Base-by-base conservation (phyloP, 495 filamentous ascomycete species). In the Lindgomyces ingoldianus region DNA sequence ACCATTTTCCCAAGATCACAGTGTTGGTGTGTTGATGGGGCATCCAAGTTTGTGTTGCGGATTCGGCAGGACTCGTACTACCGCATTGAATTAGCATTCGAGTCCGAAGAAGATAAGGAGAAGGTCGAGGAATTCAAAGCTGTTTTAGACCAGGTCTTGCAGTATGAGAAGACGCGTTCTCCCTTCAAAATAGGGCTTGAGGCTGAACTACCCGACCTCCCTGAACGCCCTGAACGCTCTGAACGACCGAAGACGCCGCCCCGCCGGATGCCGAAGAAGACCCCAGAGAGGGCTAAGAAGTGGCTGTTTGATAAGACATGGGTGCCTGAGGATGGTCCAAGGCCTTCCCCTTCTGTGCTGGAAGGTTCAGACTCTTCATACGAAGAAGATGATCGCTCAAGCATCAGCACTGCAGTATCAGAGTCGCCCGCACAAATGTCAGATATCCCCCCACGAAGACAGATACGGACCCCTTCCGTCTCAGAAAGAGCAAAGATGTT, bases 21-120 rank as follows among this genome's bases (percentile, higher is more conserved):
- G 72, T 94, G 86, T 63, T 96, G 92, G 92, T 94, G 89, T 75
- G 90, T 96, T 21, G 90, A 96, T 72, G 88, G 89, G 46, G 85
- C 87, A 41, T 87, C 87, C 36, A 91, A 87, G 62, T 96, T 94
- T 69, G 88, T 94, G 4, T 70, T 96, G 62, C 87, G 90, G 57
- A 89, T 94, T 53, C 83, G 90, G 30, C 81, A 85, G 26, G 84
- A 91, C 16, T 87, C 87, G 48, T 96, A 92, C 71, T 96, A 93
- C 80, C 85, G 92, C 45, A 94, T 96, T 67, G 92, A 96, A 68
- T 73, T 96, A 8, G 89, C 91, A 1, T 79, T 83, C 42, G 76
- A 77, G 14, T 81, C 81, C 0, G 74, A 80, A 0, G 85, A 88
- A 24, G 85, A 94, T 59, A 76, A 78, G 33, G 69, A 71, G 16